Base-by-base conservation (phyloP, 192 early-diverging fungal species). In the Gorgonomyces haynaldii region DNA sequence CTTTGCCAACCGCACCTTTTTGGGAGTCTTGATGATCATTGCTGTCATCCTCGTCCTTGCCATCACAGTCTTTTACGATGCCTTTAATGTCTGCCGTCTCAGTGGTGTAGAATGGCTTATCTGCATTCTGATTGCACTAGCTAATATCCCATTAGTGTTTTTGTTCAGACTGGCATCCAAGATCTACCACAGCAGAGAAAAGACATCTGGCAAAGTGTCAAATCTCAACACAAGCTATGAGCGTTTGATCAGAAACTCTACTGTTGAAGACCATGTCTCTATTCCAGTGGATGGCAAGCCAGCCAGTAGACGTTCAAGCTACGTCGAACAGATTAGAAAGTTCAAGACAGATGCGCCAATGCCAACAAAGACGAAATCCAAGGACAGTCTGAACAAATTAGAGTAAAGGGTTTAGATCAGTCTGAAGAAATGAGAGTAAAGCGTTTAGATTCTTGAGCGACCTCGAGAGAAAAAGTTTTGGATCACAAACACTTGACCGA, bases 401-500 rank as follows among this genome's bases (percentile, higher is more conserved):
- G n/a, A n/a, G n/a, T n/a, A n/a, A n/a, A n/a, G n/a, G n/a, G n/a
- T n/a, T n/a, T n/a, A n/a, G n/a, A n/a, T n/a, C n/a, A n/a, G n/a
- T n/a, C n/a, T n/a, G n/a, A n/a, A n/a, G n/a, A n/a, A n/a, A n/a
- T n/a, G n/a, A n/a, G n/a, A n/a, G n/a, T n/a, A n/a, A n/a, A n/a
- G n/a, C n/a, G n/a, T n/a, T n/a, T n/a, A n/a, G n/a, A n/a, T n/a
- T n/a, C n/a, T n/a, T n/a, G n/a, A n/a, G n/a, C n/a, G n/a, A n/a
- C n/a, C n/a, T n/a, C n/a, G n/a, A n/a, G 37, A 53, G 66, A 98
- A 98, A 78, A 98, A 90, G 17, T 76, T 85, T 61, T 81, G 81
- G 53, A 98, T 86, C 20, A 89, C 83, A 65, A 85, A 88, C 16
- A 98, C 91, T 72, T 98, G 96, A n/a, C 88, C 52, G 8, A 79